phyloP scores from a whole-genome alignment of 2,329 filamentous ascomycete genomes.

The Ilyonectria destructans region DNA sequence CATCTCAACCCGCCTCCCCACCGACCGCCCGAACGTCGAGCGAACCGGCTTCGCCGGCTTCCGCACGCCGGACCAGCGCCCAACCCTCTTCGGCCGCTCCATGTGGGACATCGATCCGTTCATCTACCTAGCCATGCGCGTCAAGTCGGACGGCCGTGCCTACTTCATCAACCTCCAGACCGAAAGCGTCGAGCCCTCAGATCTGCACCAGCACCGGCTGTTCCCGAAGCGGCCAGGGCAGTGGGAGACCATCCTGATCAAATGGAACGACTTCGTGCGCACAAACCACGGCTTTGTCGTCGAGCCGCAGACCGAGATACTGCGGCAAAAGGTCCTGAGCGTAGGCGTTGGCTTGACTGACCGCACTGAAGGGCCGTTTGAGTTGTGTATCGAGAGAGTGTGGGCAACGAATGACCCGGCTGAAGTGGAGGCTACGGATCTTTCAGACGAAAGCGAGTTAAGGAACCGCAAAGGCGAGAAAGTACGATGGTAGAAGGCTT shows the following conservation, averaged over 20 bases:
- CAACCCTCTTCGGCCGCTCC: slow-evolving; percentile 88
- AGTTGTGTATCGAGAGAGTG: slow-evolving; percentile 86
- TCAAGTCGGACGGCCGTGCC: slow-evolving; percentile 91
- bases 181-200: slow-evolving; percentile 93
- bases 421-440: slow-evolving; percentile 37
- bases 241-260: slow-evolving; percentile 96
- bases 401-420: slow-evolving; percentile 85
- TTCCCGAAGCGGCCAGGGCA: slow-evolving; percentile 84
- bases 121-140: slow-evolving; percentile 86
- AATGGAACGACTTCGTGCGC: slow-evolving; percentile 93
- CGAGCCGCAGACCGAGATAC: slow-evolving; percentile 92
- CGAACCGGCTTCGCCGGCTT: slow-evolving; percentile 92
- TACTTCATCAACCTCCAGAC: slow-evolving; percentile 98
- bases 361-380: slow-evolving; percentile 88
- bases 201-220: slow-evolving; percentile 94
- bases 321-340: slow-evolving; percentile 88
- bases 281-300: slow-evolving; percentile 95
- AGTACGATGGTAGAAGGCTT: slow-evolving; percentile 55
- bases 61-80: slow-evolving; percentile 82
- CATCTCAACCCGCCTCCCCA: slow-evolving; percentile 89
- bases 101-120: slow-evolving; percentile 95
- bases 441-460: slow-evolving; percentile 49
- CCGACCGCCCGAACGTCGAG: slow-evolving; percentile 80
- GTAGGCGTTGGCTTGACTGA: slow-evolving; percentile 93
- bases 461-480: slow-evolving; percentile 58